These are phyloP conservation scores for Eimeria praecox DNA, from an alignment of 169 alveolate species.

Conservation along the genomic window DNA sequence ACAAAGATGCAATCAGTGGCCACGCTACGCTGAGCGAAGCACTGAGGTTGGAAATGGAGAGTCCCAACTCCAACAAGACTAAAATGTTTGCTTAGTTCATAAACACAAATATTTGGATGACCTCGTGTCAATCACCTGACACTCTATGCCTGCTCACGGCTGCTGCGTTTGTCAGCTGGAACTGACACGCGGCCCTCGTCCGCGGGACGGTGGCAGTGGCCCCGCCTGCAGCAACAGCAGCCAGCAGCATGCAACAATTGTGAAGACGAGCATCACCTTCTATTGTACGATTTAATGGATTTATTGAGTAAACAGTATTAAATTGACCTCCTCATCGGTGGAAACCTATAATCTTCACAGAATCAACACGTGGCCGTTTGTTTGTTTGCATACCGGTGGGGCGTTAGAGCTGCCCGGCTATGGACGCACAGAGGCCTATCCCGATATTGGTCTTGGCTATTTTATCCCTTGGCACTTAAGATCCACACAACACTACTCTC, in stretches of 20 bases:
- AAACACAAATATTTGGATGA: slow-evolving; percentile 62
- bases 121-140: slow-evolving; percentile 69
- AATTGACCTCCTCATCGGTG: not conserved
- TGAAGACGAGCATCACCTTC: not conserved
- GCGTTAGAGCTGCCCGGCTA: slow-evolving; percentile 8
- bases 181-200: slow-evolving; percentile 74
- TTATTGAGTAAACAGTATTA: not conserved
- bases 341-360: not conserved
- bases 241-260: slow-evolving; percentile 58
- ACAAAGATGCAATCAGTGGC: slow-evolving; percentile 57
- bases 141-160: slow-evolving; percentile 29
- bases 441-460: not conserved
- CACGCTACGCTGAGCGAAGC: slow-evolving; percentile 47
- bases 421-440: slow-evolving; percentile 23
- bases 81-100: not conserved
- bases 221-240: slow-evolving; percentile 65
- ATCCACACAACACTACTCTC: not conserved
- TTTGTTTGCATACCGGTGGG: slow-evolving; percentile 17
- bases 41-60: slow-evolving; percentile 62
- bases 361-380: not conserved
- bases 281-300: not conserved
- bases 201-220: slow-evolving; percentile 79
- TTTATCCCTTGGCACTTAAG: not conserved
- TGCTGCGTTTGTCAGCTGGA: slow-evolving; percentile 25
- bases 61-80: slow-evolving; percentile 55